Evolutionary conservation across 2,329 filamentous ascomycete species (phyloP).

Genomic region (Paraphoma chrysanthemicola): DNA sequence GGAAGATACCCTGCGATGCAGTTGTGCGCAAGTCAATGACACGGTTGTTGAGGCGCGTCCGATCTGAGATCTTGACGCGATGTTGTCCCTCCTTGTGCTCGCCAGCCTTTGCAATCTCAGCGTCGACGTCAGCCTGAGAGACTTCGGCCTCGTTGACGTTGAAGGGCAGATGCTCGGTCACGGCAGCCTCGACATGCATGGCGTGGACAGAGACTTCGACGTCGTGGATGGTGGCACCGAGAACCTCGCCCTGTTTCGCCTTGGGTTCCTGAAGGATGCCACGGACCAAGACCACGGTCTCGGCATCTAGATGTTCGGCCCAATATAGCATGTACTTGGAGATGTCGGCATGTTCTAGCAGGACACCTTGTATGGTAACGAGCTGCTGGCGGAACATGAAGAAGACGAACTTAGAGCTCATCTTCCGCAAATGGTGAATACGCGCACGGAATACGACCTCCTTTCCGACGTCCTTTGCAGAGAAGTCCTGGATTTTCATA

Average conservation of each 20-base stretch:
- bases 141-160: conserved; percentile 75
- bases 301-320: conserved; percentile 81
- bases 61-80: conserved; percentile 70
- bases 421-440: conserved; percentile 78
- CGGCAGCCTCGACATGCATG: conserved; percentile 67
- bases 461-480: conserved; percentile 61
- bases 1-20: conserved; percentile 85
- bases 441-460: conserved; percentile 73
- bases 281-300: conserved; percentile 78
- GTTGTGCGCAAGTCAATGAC: conserved; percentile 87
- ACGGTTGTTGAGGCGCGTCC: conserved; percentile 78
- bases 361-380: conserved; percentile 82
- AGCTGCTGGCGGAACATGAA: conserved; percentile 85
- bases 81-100: conserved; percentile 63
- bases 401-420: conserved; percentile 85
- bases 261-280: conserved; percentile 77
- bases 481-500: conserved; percentile 60
- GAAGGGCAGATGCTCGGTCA: conserved; percentile 70
- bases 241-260: conserved; percentile 69
- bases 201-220: conserved; percentile 76
- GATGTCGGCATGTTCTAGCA: conserved; percentile 68
- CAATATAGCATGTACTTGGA: conserved; percentile 82
- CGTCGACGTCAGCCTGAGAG: conserved; percentile 62
- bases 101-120: conserved; percentile 54
- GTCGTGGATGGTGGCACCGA: conserved; percentile 76